These are phyloP conservation scores for Endoconidiophora polonica DNA, from an alignment of 2,329 filamentous ascomycete species.

Conservation along the genomic window DNA sequence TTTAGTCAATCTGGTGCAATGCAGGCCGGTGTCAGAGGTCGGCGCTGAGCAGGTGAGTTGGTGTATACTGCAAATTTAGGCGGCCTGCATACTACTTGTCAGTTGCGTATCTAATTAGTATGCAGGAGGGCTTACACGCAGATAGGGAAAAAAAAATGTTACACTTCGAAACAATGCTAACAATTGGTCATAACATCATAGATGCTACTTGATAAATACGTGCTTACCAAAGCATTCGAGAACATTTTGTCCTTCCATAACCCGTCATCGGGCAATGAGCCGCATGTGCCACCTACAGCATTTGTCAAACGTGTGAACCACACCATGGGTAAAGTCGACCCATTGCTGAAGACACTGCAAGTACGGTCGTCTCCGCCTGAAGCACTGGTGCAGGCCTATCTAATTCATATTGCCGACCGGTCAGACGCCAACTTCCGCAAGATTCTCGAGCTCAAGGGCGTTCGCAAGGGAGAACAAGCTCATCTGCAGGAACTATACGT, in stretches of 20 bases:
- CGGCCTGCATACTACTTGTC: too few species aligned
- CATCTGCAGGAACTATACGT: conserved; percentile 74
- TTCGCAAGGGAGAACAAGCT: conserved; percentile 66
- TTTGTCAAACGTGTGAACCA: conserved; percentile 78
- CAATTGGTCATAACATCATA: conserved; percentile 21
- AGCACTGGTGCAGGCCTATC: conserved; percentile 87
- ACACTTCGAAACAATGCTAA: conserved; percentile 15
- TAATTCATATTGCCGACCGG: conserved; percentile 89
- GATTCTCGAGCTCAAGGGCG: conserved; percentile 87
- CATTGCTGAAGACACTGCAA: conserved; percentile 89
- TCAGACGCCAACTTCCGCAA: conserved; percentile 93
- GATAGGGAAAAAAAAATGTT: too few species aligned
- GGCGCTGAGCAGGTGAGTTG: conserved; percentile 67
- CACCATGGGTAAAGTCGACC: conserved; percentile 74
- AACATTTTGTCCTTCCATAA: conserved; percentile 48
- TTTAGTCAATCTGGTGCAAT: conserved; percentile 70
- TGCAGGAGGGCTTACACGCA: too few species aligned
- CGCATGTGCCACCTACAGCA: conserved; percentile 30
- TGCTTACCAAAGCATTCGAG: conserved; percentile 63
- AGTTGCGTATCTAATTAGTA: too few species aligned
- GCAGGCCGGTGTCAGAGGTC: conserved; percentile 78
- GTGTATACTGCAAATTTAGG: too few species aligned
- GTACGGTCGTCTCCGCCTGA: conserved; percentile 83
- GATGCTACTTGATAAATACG: conserved; percentile 94
- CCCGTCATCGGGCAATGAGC: conserved; percentile 15